Conservation (phyloP, 2,329 filamentous ascomycete genomes). For the Stachybotrys echinatus region DNA sequence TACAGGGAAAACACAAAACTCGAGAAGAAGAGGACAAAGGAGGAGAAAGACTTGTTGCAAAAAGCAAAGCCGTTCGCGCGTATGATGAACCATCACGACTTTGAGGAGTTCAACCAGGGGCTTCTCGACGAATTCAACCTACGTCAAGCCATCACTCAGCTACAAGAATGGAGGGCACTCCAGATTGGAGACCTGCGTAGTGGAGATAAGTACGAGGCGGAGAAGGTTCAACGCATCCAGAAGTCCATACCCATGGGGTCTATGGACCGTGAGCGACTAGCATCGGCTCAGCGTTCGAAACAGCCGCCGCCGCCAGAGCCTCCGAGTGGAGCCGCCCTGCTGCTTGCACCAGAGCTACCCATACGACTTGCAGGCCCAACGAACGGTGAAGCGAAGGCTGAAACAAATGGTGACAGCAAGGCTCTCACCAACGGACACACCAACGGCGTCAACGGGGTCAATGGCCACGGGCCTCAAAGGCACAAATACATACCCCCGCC, state of each 20-base stretch:
- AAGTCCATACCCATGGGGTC: conserved; percentile 67
- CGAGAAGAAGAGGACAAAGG: conserved; percentile 94
- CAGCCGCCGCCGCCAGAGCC: conserved; percentile 64
- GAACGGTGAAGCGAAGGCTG: conserved; percentile 7
- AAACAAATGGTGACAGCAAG: conserved; percentile 44
- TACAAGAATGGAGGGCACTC: conserved; percentile 89
- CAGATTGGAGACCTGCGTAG: conserved; percentile 78
- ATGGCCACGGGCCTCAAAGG: conserved; percentile 30
- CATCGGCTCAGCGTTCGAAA: conserved; percentile 63
- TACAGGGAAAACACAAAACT: conserved; percentile 85
- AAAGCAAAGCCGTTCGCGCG: conserved; percentile 94
- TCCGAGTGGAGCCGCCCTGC: conserved; percentile 66
- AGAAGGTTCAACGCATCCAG: conserved; percentile 74
- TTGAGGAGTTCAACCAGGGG: conserved; percentile 77
- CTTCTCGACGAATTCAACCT: conserved; percentile 88
- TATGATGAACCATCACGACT: conserved; percentile 94
- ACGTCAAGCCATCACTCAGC: conserved; percentile 78
- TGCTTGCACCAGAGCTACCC: conserved; percentile 75
- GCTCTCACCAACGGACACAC: conserved; percentile 47
- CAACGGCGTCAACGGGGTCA: conserved; percentile 41
- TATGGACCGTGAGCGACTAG: conserved; percentile 76
- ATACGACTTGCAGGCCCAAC: conserved; percentile 34
- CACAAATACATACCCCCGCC: conserved; percentile 50
- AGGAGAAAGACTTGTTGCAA: conserved; percentile 85
- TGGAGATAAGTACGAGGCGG: conserved; percentile 88